Base-by-base conservation (phyloP, 371 early-diverging fungal genomes). In the Apophysomyces variabilis region DNA sequence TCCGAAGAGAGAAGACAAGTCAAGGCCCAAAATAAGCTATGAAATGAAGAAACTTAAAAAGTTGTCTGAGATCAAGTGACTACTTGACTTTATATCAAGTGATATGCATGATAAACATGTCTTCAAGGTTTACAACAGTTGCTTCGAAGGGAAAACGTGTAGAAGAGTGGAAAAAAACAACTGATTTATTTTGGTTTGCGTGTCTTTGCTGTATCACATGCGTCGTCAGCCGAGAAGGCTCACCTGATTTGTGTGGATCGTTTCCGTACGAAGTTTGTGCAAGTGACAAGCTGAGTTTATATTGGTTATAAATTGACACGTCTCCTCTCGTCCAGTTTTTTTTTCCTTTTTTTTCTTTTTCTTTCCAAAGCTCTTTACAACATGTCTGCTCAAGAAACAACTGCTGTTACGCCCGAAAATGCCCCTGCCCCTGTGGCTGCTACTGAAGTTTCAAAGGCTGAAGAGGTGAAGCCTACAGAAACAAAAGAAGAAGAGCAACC, bases 261-360 rank as follows among this genome's bases (percentile, higher is more conserved):
- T 54, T 44, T 35, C 44, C 26, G 47, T 14, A 36, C 9, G 54
- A 54, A 35, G 50, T 44, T 35, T 50, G 47, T 50, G 44, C 62
- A 61, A 61, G 62, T 61, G 62, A 47, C 46, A 46, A 32, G 47
- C 38, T 47, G 57, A 57, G 54, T 56, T 58, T 43, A 43, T 58
- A 26, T 61, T 56, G 1, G 13, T 38, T 7, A 59, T 46, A 58
- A 61, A 66, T 38, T 57, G 60, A 57, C 60, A 60, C 64, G 50
- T 50, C 54, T 21, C n/a, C 54, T 64, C 65, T 61, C 60, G 43
- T 46, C 36, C 45, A 46, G n/a, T 39, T 60, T 7, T 35, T 9
- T 9, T 26, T 36, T 58, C 38, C 56, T 38, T 62, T 63, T 21
- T 60, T 62, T 54, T 38, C 60, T 63, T 21, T 54, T 59, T 59